Conservation (phyloP, 257 asterid species). For the Ocimum tenuiflorum region DNA sequence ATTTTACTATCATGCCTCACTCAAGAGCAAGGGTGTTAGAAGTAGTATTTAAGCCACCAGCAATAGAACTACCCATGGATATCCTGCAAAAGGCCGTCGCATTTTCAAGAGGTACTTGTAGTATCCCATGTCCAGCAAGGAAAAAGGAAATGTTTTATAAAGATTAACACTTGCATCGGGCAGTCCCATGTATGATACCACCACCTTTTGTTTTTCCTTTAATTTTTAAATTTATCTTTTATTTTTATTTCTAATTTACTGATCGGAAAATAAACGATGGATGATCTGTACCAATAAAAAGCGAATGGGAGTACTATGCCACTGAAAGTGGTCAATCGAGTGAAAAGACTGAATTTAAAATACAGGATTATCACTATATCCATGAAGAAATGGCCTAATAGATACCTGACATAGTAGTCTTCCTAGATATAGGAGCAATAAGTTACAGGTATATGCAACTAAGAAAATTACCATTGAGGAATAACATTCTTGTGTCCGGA, state of each 20-base stretch:
- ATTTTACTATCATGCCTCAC: background rate
- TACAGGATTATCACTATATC: background rate
- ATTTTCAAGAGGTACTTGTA: background rate
- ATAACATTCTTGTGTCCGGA: constrained; percentile 78
- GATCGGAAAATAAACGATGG: background rate
- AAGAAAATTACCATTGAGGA: constrained; percentile 70
- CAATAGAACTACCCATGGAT: background rate
- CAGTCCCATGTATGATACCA: no score
- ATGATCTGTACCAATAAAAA: constrained; percentile 8
- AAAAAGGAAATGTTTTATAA: background rate
- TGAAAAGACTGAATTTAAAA: background rate
- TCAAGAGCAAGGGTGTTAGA: background rate
- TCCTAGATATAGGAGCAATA: constrained; percentile 9
- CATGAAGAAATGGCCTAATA: constrained; percentile 10
- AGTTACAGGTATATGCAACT: background rate
- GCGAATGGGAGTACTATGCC: background rate
- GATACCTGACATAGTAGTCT: background rate
- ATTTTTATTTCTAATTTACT: no score
- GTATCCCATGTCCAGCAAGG: background rate
- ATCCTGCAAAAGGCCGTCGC: background rate
- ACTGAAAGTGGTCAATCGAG: background rate
- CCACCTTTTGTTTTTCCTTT: no score
- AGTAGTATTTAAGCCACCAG: background rate
- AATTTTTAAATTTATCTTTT: no score
- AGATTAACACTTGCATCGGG: no score